phyloP scores from a whole-genome alignment of 2,329 filamentous ascomycete species.

The Calonectria naviculata region DNA sequence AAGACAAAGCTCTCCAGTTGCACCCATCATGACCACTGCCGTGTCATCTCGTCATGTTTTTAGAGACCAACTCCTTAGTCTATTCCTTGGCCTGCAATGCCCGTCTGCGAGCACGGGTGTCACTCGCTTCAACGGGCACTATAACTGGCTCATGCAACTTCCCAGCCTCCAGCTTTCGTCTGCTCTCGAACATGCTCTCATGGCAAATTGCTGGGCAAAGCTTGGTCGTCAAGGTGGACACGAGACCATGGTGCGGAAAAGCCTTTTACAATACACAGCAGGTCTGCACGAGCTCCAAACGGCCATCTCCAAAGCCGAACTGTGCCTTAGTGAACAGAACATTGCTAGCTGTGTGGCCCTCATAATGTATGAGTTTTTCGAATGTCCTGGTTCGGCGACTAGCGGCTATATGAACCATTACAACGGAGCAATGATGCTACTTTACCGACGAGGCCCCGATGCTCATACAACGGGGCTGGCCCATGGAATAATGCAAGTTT shows the following conservation, averaged over 20 bases:
- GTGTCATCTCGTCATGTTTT: conserved; percentile 3
- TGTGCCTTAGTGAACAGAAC: conserved; percentile 7
- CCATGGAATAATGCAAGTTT: conserved; percentile 11
- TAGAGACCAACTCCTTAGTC: conserved; percentile 8
- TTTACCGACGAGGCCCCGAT: conserved; percentile 1
- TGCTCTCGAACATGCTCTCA: conserved; percentile 13
- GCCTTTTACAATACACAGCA: conserved; percentile 4
- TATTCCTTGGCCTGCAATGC: conserved; percentile 5
- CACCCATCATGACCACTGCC: not conserved
- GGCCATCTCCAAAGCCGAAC: conserved; percentile 3
- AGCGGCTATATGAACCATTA: conserved; percentile 19
- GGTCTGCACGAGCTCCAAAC: conserved; percentile 9
- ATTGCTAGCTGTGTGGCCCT: conserved; percentile 17
- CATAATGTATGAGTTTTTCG: conserved; percentile 19
- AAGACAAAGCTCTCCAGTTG: not conserved
- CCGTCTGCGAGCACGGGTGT: not conserved
- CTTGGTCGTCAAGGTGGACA: not conserved
- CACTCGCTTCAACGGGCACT: not conserved
- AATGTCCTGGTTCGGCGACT: conserved; percentile 1
- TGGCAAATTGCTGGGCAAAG: conserved; percentile 14
- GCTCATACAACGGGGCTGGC: conserved; percentile 6
- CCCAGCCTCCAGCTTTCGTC: not conserved
- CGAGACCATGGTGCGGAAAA: not conserved
- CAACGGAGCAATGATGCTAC: conserved; percentile 13
- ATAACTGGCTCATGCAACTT: conserved; percentile 17